phyloP scores from a whole-genome alignment of 2,329 filamentous ascomycete species.

The Colletotrichum australisinense region DNA sequence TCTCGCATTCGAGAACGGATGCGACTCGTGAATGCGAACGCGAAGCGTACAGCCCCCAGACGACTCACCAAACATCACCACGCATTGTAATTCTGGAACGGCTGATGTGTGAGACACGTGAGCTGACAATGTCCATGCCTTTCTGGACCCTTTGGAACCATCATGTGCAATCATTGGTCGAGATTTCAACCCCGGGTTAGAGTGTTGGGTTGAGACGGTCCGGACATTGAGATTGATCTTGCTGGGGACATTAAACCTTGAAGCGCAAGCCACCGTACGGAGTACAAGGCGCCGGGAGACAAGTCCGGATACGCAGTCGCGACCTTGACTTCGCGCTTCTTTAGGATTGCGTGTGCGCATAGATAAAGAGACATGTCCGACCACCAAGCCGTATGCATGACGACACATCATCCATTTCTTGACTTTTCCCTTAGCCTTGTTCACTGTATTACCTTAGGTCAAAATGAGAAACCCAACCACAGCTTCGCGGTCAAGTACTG shows the following conservation, averaged over 20 bases:
- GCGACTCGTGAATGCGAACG: slow-evolving; percentile 25
- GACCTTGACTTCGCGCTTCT: not conserved
- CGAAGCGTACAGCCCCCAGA: not conserved
- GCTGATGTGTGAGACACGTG: slow-evolving; percentile 35
- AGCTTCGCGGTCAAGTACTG: not conserved
- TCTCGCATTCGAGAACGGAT: not conserved
- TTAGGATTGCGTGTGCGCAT: not conserved
- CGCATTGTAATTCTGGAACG: slow-evolving; percentile 27
- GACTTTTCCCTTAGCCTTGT: not conserved
- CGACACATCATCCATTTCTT: not conserved
- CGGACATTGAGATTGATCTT: not conserved
- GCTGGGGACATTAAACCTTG: not conserved
- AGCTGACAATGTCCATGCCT: slow-evolving; percentile 13
- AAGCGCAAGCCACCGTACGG: slow-evolving; percentile 18
- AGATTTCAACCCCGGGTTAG: not conserved
- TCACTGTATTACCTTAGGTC: not conserved
- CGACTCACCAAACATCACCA: slow-evolving; percentile 2
- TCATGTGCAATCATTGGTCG: slow-evolving; percentile 11
- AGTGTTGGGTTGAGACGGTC: not conserved
- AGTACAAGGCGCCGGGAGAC: not conserved
- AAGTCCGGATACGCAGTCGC: not conserved
- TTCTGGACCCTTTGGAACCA: not conserved
- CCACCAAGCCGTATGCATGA: not conserved
- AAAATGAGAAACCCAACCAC: slow-evolving; percentile 18
- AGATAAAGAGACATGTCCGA: slow-evolving; percentile 23